These are phyloP conservation scores for Puccinia polysora DNA, from an alignment of 1,284 basidiomycete genomes.

Conservation along the genomic window DNA sequence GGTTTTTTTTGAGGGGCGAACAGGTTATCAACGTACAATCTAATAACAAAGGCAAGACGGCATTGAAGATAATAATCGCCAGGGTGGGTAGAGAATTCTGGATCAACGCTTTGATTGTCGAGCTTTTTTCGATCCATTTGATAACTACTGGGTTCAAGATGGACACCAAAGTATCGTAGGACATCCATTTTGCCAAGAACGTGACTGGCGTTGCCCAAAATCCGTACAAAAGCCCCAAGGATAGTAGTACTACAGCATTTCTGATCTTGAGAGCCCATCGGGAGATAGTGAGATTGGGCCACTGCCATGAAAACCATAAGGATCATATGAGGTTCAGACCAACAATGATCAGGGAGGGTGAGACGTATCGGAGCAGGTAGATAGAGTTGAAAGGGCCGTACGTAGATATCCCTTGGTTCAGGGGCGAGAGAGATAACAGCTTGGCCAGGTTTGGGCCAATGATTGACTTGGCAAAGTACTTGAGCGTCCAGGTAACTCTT, in stretches of 20 bases:
- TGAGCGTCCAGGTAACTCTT: constrained; percentile 29
- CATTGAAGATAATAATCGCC: constrained; percentile 52
- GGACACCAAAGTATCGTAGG: constrained; percentile 49
- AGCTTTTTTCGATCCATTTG: constrained; percentile 48
- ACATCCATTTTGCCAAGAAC: constrained; percentile 51
- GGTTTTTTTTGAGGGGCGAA: not conserved
- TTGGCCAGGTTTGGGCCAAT: constrained; percentile 29
- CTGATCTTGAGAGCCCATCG: constrained; percentile 49
- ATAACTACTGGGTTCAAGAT: constrained; percentile 50
- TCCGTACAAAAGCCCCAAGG: constrained; percentile 50
- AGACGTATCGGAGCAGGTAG: constrained; percentile 46
- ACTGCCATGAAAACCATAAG: constrained; percentile 51
- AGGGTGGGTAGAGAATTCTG: constrained; percentile 52
- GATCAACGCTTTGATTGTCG: constrained; percentile 50
- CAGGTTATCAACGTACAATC: constrained; percentile 48
- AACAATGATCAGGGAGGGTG: constrained; percentile 50
- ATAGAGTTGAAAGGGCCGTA: too few relatives aligned
- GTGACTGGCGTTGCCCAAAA: constrained; percentile 52
- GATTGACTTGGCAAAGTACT: constrained; percentile 22
- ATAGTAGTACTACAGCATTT: constrained; percentile 49
- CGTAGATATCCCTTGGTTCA: constrained; percentile 29
- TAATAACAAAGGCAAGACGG: constrained; percentile 51
- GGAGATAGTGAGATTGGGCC: constrained; percentile 51
- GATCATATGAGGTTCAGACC: too few relatives aligned
- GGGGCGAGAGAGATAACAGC: constrained; percentile 27